phyloP scores from a whole-genome alignment of 805 yeast genomes.

The Yamadazyma ubonensis region DNA sequence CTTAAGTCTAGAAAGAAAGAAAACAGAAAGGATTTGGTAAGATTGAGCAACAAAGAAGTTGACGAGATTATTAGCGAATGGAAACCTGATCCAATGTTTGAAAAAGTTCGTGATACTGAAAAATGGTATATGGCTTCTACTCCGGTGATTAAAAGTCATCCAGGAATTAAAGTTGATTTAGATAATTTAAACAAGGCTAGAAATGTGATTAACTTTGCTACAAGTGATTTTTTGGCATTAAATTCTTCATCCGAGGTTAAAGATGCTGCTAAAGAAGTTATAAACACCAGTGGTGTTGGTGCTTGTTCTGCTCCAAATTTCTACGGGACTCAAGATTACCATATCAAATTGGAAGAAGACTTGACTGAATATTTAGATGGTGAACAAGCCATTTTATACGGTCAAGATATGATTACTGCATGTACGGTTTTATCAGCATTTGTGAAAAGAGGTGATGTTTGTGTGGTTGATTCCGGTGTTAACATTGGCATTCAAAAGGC shows the following conservation, averaged over 20 bases:
- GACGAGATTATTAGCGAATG: conserved; percentile 87
- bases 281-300: conserved; percentile 84
- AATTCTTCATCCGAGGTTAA: conserved; percentile 48
- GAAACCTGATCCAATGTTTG: conserved; percentile 84
- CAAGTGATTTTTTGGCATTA: conserved; percentile 69
- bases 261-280: conserved; percentile 53
- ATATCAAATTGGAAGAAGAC: conserved; percentile 72
- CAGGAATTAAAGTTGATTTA: conserved; percentile 40
- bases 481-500: conserved; percentile 85
- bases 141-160: conserved; percentile 62
- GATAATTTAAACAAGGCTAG: conserved; percentile 17
- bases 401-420: conserved; percentile 88
- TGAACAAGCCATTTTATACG: conserved; percentile 79
- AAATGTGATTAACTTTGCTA: conserved; percentile 61
- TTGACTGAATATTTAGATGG: conserved; percentile 74
- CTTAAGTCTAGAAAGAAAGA: conserved; percentile 73
- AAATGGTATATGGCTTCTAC: conserved; percentile 60
- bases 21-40: conserved; percentile 68
- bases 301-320: conserved; percentile 99
- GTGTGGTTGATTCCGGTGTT: conserved; percentile 81
- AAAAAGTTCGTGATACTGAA: conserved; percentile 50
- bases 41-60: conserved; percentile 59
- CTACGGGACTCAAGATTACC: conserved; percentile 93
- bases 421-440: conserved; percentile 91
- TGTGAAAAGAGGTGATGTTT: conserved; percentile 90